Evolutionary conservation across 2,329 filamentous ascomycete genomes (phyloP).

Genomic region (Botrytis fabae): DNA sequence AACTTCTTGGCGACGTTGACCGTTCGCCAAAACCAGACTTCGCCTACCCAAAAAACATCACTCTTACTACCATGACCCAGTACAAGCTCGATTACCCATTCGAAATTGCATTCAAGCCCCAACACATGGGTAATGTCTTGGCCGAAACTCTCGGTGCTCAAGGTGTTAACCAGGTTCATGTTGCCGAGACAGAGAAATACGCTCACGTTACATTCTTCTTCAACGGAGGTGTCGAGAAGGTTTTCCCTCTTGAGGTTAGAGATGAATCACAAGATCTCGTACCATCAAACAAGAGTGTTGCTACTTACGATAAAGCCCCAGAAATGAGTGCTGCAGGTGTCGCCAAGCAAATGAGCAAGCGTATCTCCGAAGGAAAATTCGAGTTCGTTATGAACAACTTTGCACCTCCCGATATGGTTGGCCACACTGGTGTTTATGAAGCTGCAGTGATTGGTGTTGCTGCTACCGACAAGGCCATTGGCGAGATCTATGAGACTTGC

Average conservation of each 20-base stretch:
- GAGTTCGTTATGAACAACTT: slow-evolving; percentile 99
- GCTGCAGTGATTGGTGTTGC: slow-evolving; percentile 82
- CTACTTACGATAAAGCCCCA: slow-evolving; percentile 92
- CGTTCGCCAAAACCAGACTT: slow-evolving; percentile 89
- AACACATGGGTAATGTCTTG: slow-evolving; percentile 96
- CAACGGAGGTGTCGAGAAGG: slow-evolving; percentile 97
- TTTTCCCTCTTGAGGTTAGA: slow-evolving; percentile 85
- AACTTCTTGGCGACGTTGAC: slow-evolving; percentile 89
- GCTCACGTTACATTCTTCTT: slow-evolving; percentile 99
- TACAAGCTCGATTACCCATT: slow-evolving; percentile 97
- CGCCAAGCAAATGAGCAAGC: slow-evolving; percentile 84
- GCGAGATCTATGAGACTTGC: slow-evolving; percentile 87
- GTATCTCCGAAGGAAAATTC: slow-evolving; percentile 80
- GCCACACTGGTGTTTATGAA: slow-evolving; percentile 96
- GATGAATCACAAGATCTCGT: slow-evolving; percentile 79
- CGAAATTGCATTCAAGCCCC: slow-evolving; percentile 87
- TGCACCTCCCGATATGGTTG: slow-evolving; percentile 98
- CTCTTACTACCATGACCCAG: slow-evolving; percentile 94
- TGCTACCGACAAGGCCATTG: slow-evolving; percentile 92
- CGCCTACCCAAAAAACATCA: slow-evolving; percentile 84
- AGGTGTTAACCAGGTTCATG: slow-evolving; percentile 86
- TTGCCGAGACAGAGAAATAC: slow-evolving; percentile 99
- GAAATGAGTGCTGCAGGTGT: slow-evolving; percentile 95
- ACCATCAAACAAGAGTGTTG: slow-evolving; percentile 82
- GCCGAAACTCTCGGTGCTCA: slow-evolving; percentile 95